Evolutionary conservation across 2,329 filamentous ascomycete genomes (phyloP), one percentile per base, ranked within the genome.

Genomic region (Hyphodiscus sp.): DNA sequence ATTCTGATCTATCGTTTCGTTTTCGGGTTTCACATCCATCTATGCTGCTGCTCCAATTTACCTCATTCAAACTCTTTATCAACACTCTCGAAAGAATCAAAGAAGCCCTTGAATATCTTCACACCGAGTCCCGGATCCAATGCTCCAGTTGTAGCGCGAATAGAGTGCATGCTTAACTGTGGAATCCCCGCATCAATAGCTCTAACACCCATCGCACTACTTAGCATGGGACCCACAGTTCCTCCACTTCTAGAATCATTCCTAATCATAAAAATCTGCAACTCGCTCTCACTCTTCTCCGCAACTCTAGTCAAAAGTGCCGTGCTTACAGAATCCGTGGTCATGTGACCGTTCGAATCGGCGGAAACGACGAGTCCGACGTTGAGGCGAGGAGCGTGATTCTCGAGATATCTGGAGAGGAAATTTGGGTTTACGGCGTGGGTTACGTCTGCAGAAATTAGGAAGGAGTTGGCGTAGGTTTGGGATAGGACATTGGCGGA

Each of bases 341-440:
- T 96, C 89, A 96, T 96, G 73, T 97, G 90, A 4, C 90, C 94
- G 66, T 96, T 96, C 49, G 84, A 83, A 71, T 97, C 92, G 20
- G 84, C 83, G 45, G 83, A 85, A 41, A 99, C 78, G 16, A 85
- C 82, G 30, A 96, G 79, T 38, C 94, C 94, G 30, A 94, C 82
- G 69, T 99, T 99, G 51, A 99, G 81, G 54, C 88, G 81, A 1
- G 94, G 92, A 2, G 89, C 78, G 72, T 99, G 94, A 63, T 89
- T 86, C 53, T 88, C 80, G 18, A 96, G 83, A 73, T 97, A 97
- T 26, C 81, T 82, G 59, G 78, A 78, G 0, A 90, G 74, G 76
- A 97, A 99, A 75, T 97, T 97, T 54, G 94, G 94, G 74, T 96
- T 92, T 9, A 91, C 87, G 42, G 92, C 90, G 71, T 97, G 94